These are phyloP conservation scores for Knufia fluminis DNA, from an alignment of 2,329 filamentous ascomycete species.

Conservation along the genomic window DNA sequence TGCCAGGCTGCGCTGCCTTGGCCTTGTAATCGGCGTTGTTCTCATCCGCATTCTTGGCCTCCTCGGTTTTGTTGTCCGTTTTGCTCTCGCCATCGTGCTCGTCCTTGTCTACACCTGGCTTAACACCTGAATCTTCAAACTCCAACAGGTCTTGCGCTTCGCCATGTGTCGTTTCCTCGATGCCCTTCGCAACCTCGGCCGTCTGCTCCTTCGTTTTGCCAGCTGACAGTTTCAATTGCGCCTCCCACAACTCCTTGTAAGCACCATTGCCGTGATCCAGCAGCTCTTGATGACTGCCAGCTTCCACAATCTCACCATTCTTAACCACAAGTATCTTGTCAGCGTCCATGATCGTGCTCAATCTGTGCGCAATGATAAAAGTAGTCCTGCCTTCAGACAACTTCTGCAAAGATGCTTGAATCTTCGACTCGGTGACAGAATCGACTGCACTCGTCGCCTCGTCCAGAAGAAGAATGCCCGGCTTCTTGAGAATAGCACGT, in stretches of 20 bases:
- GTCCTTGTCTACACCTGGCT: not conserved
- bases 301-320: conserved; percentile 54
- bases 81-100: not conserved
- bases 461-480: conserved; percentile 39
- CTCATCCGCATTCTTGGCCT: not conserved
- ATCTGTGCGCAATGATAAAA: conserved; percentile 42
- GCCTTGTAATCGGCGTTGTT: not conserved
- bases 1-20: not conserved
- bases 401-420: conserved; percentile 40
- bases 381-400: conserved; percentile 44
- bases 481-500: conserved; percentile 36
- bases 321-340: conserved; percentile 59
- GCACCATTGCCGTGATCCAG: conserved; percentile 46
- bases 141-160: not conserved
- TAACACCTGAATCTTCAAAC: not conserved
- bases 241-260: conserved; percentile 58
- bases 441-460: conserved; percentile 46
- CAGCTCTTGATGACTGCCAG: conserved; percentile 52
- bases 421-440: conserved; percentile 35
- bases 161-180: not conserved
- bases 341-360: conserved; percentile 39
- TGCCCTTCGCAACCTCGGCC: not conserved
- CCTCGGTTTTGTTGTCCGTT: not conserved
- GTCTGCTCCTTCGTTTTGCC: conserved; percentile 1
- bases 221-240: conserved; percentile 34